These are phyloP conservation scores for Eucalyptus erythrocorys DNA, from an alignment of 345 rosid species.

Conservation along the genomic window DNA sequence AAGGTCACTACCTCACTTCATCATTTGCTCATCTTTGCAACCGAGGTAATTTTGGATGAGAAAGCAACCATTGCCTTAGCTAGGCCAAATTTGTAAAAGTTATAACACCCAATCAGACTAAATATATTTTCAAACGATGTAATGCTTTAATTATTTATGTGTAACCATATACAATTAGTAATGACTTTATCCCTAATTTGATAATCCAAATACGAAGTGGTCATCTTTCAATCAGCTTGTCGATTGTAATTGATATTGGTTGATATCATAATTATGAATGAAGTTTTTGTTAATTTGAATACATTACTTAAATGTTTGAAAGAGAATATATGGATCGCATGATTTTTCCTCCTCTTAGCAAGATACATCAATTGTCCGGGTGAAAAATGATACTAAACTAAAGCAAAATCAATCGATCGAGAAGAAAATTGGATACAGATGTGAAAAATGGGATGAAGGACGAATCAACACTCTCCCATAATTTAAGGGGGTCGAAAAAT, in stretches of 20 bases:
- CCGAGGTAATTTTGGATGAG: not conserved
- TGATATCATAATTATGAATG: not conserved
- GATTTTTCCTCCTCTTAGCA: fast-evolving
- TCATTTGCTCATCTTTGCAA: not conserved
- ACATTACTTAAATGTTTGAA: not conserved
- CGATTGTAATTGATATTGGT: too few relatives aligned
- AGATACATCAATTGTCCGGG: not conserved
- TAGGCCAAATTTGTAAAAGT: not conserved
- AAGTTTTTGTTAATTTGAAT: not conserved
- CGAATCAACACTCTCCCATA: not conserved
- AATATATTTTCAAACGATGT: too few relatives aligned
- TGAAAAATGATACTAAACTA: not conserved
- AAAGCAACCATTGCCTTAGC: not conserved
- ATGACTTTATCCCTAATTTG: too few relatives aligned
- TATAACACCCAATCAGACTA: not conserved
- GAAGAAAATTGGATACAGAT: not conserved
- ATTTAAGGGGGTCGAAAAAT: not conserved
- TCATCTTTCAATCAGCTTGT: fast-evolving
- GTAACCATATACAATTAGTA: fast-evolving
- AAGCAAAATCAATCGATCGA: not conserved
- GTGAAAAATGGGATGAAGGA: not conserved
- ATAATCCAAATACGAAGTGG: not conserved
- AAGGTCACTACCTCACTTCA: not conserved
- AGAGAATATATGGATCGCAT: not conserved
- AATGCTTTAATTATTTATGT: fast-evolving